Conservation (phyloP, 1,139 yeast genomes). For the Blastobotrys malaysiensis region DNA sequence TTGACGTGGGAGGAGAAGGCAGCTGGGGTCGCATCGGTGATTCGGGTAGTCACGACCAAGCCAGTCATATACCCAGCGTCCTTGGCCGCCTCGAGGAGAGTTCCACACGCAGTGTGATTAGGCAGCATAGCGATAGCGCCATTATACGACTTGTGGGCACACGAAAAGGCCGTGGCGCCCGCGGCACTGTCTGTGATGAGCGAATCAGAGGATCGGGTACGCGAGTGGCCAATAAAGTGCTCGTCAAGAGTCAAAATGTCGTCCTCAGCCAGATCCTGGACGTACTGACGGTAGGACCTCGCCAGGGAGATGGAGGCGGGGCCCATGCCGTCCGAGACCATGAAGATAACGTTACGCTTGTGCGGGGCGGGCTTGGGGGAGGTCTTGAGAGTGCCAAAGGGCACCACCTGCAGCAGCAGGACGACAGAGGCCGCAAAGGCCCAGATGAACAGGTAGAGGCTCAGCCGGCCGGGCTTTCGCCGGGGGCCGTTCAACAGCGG, state of each 20-base stretch:
- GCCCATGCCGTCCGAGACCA: constrained; percentile 92
- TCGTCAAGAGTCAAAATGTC: constrained; percentile 58
- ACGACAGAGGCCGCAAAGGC: background rate
- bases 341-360: constrained; percentile 64
- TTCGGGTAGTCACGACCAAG: constrained; percentile 76
- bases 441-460: background rate
- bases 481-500: background rate
- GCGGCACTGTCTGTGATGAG: constrained; percentile 88
- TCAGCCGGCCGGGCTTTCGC: background rate
- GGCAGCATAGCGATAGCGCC: constrained; percentile 79
- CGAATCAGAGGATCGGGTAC: constrained; percentile 69
- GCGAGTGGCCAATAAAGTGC: constrained; percentile 65
- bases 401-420: background rate
- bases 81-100: constrained; percentile 78
- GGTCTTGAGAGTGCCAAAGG: background rate
- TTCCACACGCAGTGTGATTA: constrained; percentile 63
- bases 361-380: background rate
- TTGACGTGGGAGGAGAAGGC: constrained; percentile 75
- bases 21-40: constrained; percentile 89
- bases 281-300: constrained; percentile 59
- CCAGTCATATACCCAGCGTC: constrained; percentile 74
- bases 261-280: constrained; percentile 46
- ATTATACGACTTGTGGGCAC: constrained; percentile 73
- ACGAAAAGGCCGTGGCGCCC: constrained; percentile 86
- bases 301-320: constrained; percentile 76